These are phyloP conservation scores for Petunia axillaris DNA, from an alignment of 257 asterid species.

Conservation along the genomic window DNA sequence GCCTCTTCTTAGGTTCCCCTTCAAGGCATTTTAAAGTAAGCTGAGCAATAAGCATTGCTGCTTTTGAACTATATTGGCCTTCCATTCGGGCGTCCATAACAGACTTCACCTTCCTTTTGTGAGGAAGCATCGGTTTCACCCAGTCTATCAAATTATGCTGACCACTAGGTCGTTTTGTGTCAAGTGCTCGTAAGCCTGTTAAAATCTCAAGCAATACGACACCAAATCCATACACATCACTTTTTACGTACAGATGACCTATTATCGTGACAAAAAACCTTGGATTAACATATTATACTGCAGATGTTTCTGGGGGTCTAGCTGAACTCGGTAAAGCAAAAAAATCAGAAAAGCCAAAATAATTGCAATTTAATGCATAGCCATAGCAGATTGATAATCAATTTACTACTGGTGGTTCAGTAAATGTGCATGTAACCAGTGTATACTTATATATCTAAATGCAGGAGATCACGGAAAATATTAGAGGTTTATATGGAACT, in stretches of 20 bases:
- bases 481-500: neutral
- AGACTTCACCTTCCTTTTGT: constrained; percentile 39
- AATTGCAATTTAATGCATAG: neutral
- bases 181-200: constrained; percentile 50
- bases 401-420: neutral
- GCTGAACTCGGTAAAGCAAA: neutral
- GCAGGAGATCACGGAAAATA: neutral
- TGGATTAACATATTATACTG: neutral
- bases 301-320: neutral
- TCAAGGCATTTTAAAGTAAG: constrained; percentile 48
- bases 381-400: neutral
- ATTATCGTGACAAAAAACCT: constrained; percentile 22
- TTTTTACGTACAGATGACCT: constrained; percentile 55
- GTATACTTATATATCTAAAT: constrained; percentile 9
- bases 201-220: constrained; percentile 51
- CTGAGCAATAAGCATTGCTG: constrained; percentile 40
- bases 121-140: constrained; percentile 36
- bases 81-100: constrained; percentile 50
- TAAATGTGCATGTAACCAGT: neutral
- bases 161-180: constrained; percentile 39
- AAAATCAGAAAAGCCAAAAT: constrained; percentile 13
- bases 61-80: constrained; percentile 45
- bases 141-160: constrained; percentile 46
- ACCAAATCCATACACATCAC: constrained; percentile 57
- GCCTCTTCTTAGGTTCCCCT: constrained; percentile 45